Conservation (phyloP, 2,329 filamentous ascomycete genomes). For the Cryoendolithus antarcticus region DNA sequence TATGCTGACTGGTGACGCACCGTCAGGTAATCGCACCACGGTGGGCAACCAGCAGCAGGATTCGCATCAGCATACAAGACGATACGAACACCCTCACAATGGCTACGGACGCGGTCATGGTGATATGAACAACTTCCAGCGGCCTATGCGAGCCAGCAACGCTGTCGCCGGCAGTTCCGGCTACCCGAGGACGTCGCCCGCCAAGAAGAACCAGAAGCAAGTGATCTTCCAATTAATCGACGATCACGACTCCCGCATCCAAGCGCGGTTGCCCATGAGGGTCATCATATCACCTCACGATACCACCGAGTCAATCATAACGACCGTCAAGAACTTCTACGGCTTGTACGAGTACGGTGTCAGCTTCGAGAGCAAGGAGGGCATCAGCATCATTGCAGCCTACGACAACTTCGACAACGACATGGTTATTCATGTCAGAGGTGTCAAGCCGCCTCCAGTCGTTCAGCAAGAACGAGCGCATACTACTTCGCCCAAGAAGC, state of each 20-base stretch:
- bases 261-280: slow-evolving; percentile 66
- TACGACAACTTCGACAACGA: slow-evolving; percentile 92
- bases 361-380: slow-evolving; percentile 84
- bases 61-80: too few relatives aligned
- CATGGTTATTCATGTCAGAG: slow-evolving; percentile 83
- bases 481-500: slow-evolving; percentile 36
- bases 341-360: slow-evolving; percentile 84
- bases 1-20: not conserved
- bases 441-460: slow-evolving; percentile 13
- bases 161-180: slow-evolving; percentile 12
- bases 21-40: too few relatives aligned
- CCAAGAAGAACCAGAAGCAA: slow-evolving; percentile 45
- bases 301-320: slow-evolving; percentile 93
- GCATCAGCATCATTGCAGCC: slow-evolving; percentile 82
- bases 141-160: slow-evolving; percentile 2
- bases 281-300: slow-evolving; percentile 92
- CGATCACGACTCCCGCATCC: slow-evolving; percentile 21
- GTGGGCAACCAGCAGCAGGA: too few relatives aligned
- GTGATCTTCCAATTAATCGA: slow-evolving; percentile 65
- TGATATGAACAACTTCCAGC: slow-evolving; percentile 1
- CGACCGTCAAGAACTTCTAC: slow-evolving; percentile 98
- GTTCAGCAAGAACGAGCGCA: slow-evolving; percentile 12
- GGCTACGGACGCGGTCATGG: too few relatives aligned
- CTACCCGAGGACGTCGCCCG: slow-evolving; percentile 16
- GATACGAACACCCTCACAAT: too few relatives aligned